Evolutionary conservation across 805 yeast species (phyloP).

Genomic region (Candida arabinofermentans): DNA sequence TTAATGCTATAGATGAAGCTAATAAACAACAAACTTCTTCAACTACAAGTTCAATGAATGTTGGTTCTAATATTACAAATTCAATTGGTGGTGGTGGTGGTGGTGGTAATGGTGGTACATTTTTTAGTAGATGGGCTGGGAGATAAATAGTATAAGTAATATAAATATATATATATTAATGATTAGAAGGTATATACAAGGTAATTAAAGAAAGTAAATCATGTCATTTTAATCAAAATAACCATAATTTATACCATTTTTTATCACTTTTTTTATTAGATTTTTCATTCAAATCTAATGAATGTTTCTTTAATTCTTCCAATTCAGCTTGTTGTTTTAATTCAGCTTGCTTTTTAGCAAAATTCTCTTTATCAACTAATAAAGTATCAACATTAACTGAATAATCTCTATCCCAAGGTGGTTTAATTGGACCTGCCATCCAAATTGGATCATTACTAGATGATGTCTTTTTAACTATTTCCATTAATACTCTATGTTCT

Average conservation of each 20-base stretch:
- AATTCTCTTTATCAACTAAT: conserved; percentile 39
- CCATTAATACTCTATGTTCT: conserved; percentile 69
- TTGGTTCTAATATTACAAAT: conserved; percentile 4
- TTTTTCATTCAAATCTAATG: conserved; percentile 29
- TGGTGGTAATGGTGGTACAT: conserved; percentile 6
- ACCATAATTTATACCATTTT: conserved; percentile 26
- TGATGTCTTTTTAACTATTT: conserved; percentile 59
- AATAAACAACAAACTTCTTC: conserved; percentile 43
- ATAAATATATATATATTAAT: too few species aligned
- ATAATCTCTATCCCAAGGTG: conserved; percentile 61
- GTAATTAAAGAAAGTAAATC: background rate
- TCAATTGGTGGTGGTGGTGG: conserved; percentile 10
- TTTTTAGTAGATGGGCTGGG: conserved; percentile 14
- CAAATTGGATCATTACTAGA: conserved; percentile 75
- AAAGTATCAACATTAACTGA: conserved; percentile 29
- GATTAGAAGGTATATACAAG: too few species aligned
- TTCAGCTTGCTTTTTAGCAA: conserved; percentile 45
- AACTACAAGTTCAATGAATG: conserved; percentile 5
- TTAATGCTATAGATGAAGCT: conserved; percentile 75
- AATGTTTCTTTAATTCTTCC: conserved; percentile 36
- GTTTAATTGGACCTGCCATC: conserved; percentile 67
- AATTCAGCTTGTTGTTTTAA: conserved; percentile 36
- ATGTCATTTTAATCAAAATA: too few species aligned
- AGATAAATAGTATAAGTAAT: too few species aligned
- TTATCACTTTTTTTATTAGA: conserved; percentile 27